Evolutionary conservation across 768 basidiomycete species (phyloP), one percentile per base, ranked within the genome.

Genomic region (Hygrocybe punicea): DNA sequence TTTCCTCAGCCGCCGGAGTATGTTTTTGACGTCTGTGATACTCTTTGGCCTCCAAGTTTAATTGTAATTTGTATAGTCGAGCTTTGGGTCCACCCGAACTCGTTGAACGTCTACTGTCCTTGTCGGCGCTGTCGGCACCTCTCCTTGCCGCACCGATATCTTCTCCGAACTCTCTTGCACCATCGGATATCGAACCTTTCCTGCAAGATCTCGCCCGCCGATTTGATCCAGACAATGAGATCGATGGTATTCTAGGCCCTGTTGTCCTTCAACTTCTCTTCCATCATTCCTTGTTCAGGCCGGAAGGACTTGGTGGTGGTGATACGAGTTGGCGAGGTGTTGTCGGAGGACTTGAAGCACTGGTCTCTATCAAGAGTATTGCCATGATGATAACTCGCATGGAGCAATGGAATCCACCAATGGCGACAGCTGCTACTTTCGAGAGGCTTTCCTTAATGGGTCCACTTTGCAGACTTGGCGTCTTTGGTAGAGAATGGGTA

Each of bases 401-500:
- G 80, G 78, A 81, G 29, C 81, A 85, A 56, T 93, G 89, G 88
- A 87, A 81, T 62, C 88, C 89, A 40, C 60, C 69, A 6, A 67
- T 78, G 60, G 84, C 84, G 21, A 81, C 79, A 6, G 82, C 86
- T 8, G 66, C 78, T 2, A 79, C 73, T 2, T 85, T 93, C 65
- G 91, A 93, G 70, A 73, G 55, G 11, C 63, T 71, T 60, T 89
- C 85, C 50, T 73, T 98, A 42, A 73, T 98, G 62, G 97, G 97
- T 0, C 93, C 93, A 1, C 71, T 98, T 24, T 83, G 89, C 59
- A 78, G 93, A 34, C 76, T 98, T 52, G 87, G 89, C 37, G 85
- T 94, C 5, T 98, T 96, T 67, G 81, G 86, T n/a, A 75, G 84
- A 54, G 90, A 98, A 80, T 95, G 92, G 86, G 89, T 95, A 62